Percentiles rank a stretch among this genome's conserved stretches.
These are phyloP conservation scores for Trametes polyzona DNA, from an alignment of 1,284 basidiomycete species.

Conservation along the genomic window DNA sequence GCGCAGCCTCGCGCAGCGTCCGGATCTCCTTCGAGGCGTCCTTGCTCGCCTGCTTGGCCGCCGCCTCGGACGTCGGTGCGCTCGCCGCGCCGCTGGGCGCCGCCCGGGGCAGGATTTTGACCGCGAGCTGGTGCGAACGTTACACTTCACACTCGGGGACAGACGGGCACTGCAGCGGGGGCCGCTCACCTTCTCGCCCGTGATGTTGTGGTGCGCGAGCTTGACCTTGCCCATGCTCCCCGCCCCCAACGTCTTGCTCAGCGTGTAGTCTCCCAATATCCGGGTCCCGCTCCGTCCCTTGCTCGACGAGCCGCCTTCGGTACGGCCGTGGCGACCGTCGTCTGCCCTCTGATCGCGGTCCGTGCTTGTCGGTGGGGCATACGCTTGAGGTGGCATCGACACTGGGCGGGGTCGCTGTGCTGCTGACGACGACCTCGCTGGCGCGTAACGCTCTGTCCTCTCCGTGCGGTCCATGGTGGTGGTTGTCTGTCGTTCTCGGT, in stretches of 20 bases:
- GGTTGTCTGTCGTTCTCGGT: constrained; percentile 13
- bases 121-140: constrained; percentile 72
- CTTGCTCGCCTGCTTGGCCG: constrained; percentile 84
- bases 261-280: constrained; percentile 91
- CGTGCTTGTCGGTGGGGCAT: constrained; percentile 37
- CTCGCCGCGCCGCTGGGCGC: constrained; percentile 53
- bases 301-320: constrained; percentile 36
- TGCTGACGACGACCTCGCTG: constrained; percentile 31
- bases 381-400: constrained; percentile 69
- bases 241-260: constrained; percentile 96
- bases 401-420: constrained; percentile 58
- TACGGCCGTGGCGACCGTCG: constrained; percentile 34
- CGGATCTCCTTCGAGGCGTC: constrained; percentile 97
- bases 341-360: constrained; percentile 35
- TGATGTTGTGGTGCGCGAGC: constrained; percentile 87
- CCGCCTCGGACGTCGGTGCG: constrained; percentile 55
- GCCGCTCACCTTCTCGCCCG: constrained; percentile 84
- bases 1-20: constrained; percentile 92
- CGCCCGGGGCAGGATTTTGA: constrained; percentile 95
- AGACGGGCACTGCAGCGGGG: not conserved
- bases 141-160: constrained; percentile 1
- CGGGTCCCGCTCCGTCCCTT: constrained; percentile 53
- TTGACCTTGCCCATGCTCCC: constrained; percentile 99
- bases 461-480: constrained; percentile 24
- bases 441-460: constrained; percentile 27